These are phyloP conservation scores for Circinella minor DNA, from an alignment of 371 early-diverging fungal genomes.

Conservation along the genomic window DNA sequence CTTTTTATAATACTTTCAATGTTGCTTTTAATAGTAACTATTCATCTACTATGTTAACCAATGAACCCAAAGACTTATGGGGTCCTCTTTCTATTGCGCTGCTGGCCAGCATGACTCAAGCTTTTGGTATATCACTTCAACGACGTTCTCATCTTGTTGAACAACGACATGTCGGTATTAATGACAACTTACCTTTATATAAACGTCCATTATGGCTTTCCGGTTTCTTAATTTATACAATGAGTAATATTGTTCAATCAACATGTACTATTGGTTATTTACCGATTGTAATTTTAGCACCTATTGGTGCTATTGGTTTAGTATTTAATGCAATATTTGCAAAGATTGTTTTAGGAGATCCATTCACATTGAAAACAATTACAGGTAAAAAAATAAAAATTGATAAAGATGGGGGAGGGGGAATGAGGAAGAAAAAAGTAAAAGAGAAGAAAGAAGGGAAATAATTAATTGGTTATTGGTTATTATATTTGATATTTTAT, in stretches of 20 bases:
- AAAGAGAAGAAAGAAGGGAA: not conserved
- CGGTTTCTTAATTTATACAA: constrained; percentile 72
- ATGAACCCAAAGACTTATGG: constrained; percentile 27
- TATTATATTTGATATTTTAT: not conserved
- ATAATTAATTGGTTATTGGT: not conserved
- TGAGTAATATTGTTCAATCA: constrained; percentile 74
- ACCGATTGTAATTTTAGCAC: constrained; percentile 83
- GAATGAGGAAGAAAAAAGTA: not conserved
- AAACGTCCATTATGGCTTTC: constrained; percentile 47
- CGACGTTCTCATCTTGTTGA: constrained; percentile 65
- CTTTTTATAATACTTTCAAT: not conserved
- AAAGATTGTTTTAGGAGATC: constrained; percentile 66
- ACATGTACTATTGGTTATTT: constrained; percentile 79
- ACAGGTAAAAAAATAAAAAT: constrained; percentile 40
- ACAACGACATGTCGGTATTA: constrained; percentile 14
- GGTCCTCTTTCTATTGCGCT: constrained; percentile 41
- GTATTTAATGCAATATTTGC: constrained; percentile 86
- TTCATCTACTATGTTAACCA: not conserved
- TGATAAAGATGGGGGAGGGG: too few species aligned
- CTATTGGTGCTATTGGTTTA: constrained; percentile 78
- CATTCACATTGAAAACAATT: constrained; percentile 65
- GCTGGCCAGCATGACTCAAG: constrained; percentile 63
- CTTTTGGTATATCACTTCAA: constrained; percentile 76
- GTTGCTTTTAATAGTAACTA: not conserved
- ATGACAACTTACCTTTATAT: constrained; percentile 43